Conservation (phyloP, 768 basidiomycete genomes). For the Tylopilus rubrobrunneus region DNA sequence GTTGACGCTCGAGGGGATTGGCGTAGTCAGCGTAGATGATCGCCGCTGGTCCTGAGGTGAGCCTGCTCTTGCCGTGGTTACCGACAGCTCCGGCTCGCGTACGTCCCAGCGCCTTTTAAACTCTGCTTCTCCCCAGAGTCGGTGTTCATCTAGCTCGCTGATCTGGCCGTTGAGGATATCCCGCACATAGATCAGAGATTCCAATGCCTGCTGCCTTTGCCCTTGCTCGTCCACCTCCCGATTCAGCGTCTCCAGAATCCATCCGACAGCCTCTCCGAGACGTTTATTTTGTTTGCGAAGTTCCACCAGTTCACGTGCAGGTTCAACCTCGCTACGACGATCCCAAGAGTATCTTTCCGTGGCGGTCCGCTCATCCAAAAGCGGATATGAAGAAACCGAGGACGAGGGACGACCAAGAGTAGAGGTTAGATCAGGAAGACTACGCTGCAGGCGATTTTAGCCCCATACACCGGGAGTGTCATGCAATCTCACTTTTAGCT, state of each 20-base stretch:
- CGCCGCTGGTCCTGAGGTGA: conserved; percentile 17
- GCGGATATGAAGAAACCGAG: conserved; percentile 51
- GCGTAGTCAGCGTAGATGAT: conserved; percentile 5
- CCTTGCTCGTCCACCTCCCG: conserved; percentile 45
- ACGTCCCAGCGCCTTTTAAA: conserved; percentile 35
- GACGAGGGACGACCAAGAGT: conserved; percentile 56
- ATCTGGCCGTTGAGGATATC: conserved; percentile 61
- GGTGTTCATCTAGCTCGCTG: conserved; percentile 58
- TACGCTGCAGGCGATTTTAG: conserved; percentile 48
- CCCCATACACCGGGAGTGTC: neutral
- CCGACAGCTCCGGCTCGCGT: conserved; percentile 20
- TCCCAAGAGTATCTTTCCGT: conserved; percentile 69
- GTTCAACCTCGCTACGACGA: conserved; percentile 62
- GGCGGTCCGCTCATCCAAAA: conserved; percentile 54
- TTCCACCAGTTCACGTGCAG: conserved; percentile 58
- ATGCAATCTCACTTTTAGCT: conserved; percentile 56
- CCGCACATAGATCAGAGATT: conserved; percentile 72
- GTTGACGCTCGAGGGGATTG: conserved; percentile 17
- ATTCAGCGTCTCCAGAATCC: conserved; percentile 70
- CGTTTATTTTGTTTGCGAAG: conserved; percentile 55
- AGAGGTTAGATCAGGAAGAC: conserved; percentile 78
- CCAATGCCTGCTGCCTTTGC: conserved; percentile 58
- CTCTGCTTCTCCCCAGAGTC: conserved; percentile 57
- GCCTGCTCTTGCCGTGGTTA: conserved; percentile 18
- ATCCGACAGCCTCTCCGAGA: conserved; percentile 66